A percentile compares a stretch with the other conserved stretches of the same genome.
These are phyloP conservation scores for Camellia oleifera DNA, from an alignment of 179 eudicot species.

Conservation along the genomic window DNA sequence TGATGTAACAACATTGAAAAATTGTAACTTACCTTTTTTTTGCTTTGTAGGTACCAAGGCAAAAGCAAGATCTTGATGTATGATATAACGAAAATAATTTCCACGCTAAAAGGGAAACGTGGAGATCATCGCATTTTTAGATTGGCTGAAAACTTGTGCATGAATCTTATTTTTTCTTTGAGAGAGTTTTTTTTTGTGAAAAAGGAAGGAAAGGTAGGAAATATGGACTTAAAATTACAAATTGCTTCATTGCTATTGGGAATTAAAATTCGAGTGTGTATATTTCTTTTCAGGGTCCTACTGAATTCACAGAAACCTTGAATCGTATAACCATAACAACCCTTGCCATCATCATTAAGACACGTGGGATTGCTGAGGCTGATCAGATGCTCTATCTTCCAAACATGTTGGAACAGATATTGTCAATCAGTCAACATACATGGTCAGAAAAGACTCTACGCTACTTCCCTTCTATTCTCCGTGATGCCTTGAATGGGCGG, in stretches of 20 bases:
- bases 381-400: constrained; percentile 87
- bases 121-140: constrained; percentile 94
- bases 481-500: constrained; percentile 73
- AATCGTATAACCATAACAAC: constrained; percentile 73
- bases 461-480: constrained; percentile 75
- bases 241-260: background rate
- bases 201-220: constrained; percentile 83
- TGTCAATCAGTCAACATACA: constrained; percentile 86
- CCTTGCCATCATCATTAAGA: constrained; percentile 89
- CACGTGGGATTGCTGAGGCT: constrained; percentile 93
- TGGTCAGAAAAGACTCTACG: constrained; percentile 98
- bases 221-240: background rate
- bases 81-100: constrained; percentile 84
- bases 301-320: constrained; percentile 93
- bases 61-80: constrained; percentile 89
- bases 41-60: constrained; percentile 73
- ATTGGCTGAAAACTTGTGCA: constrained; percentile 94
- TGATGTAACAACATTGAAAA: background rate
- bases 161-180: constrained; percentile 79
- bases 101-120: constrained; percentile 81
- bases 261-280: constrained; percentile 4
- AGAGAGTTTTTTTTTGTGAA: constrained; percentile 83
- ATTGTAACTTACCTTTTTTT: background rate
- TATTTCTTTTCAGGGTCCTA: constrained; percentile 67
- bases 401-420: constrained; percentile 84